These are phyloP conservation scores for Vitis hybrid DNA, from an alignment of 177 flowering plant genomes.

Conservation along the genomic window DNA sequence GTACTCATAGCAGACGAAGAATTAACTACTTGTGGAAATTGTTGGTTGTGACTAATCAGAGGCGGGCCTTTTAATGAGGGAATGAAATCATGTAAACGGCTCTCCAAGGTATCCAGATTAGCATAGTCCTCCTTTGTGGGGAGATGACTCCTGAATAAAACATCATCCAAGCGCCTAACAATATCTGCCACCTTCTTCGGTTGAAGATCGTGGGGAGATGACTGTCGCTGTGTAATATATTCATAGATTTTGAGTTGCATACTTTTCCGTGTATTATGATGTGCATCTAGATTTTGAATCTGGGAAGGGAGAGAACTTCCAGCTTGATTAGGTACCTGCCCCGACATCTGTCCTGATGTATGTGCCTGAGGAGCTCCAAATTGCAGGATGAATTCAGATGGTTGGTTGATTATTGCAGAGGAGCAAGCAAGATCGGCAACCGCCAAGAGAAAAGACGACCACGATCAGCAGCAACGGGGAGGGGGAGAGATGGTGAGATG, in stretches of 20 bases:
- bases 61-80: conserved; percentile 18
- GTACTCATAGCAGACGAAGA: conserved; percentile 70
- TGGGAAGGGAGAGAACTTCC: conserved; percentile 48
- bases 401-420: too few relatives aligned
- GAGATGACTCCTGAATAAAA: too few relatives aligned
- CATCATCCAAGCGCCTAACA: too few relatives aligned
- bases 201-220: too few relatives aligned
- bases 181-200: too few relatives aligned
- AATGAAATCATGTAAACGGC: conserved; percentile 40
- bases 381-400: too few relatives aligned
- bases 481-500: too few relatives aligned
- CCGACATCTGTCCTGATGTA: conserved; percentile 73
- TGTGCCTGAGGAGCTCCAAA: conserved; percentile 39
- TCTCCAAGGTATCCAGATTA: conserved; percentile 71
- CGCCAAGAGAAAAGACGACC: too few relatives aligned
- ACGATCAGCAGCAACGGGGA: too few relatives aligned
- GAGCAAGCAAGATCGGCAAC: too few relatives aligned
- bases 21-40: conserved; percentile 40
- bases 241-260: conserved; percentile 44
- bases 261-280: conserved; percentile 34
- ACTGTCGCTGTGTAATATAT: too few relatives aligned
- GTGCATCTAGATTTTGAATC: conserved; percentile 47
- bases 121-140: conserved; percentile 65
- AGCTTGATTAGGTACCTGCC: conserved; percentile 70
- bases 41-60: conserved; percentile 43